A percentile compares a stretch with the other conserved stretches of the same genome.
Conservation (phyloP, 768 basidiomycete species). For the Russula virescens region DNA sequence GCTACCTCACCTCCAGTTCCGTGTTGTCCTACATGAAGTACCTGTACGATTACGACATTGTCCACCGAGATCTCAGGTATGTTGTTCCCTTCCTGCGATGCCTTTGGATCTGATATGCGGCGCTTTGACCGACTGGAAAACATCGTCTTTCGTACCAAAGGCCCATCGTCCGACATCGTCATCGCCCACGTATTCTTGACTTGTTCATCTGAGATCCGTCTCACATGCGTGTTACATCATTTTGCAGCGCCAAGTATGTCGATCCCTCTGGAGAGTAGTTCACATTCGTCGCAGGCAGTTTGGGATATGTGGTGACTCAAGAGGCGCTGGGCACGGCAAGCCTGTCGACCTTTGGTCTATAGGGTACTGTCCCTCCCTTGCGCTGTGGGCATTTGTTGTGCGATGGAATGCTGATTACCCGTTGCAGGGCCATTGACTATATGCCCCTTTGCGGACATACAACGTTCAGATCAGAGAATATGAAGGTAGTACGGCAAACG, state of each 20-base stretch:
- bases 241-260: constrained; percentile 70
- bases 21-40: constrained; percentile 76
- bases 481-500: constrained; percentile 77
- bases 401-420: neutral
- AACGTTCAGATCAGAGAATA: constrained; percentile 76
- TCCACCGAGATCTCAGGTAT: constrained; percentile 93
- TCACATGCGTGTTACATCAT: neutral
- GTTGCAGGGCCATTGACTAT: constrained; percentile 95
- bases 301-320: constrained; percentile 91
- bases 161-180: constrained; percentile 78
- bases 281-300: constrained; percentile 68
- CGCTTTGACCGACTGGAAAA: constrained; percentile 78
- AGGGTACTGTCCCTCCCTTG: too few relatives aligned
- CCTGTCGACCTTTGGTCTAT: constrained; percentile 92
- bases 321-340: constrained; percentile 86
- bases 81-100: neutral
- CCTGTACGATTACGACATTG: constrained; percentile 87
- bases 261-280: constrained; percentile 67
- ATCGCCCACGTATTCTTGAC: constrained; percentile 61
- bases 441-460: too few relatives aligned
- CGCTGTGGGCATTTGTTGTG: too few relatives aligned
- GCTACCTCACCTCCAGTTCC: constrained; percentile 44
- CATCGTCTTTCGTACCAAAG: constrained; percentile 82
- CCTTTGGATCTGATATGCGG: neutral
- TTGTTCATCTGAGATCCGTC: neutral